Base-by-base conservation (phyloP, 768 basidiomycete genomes). In the Podaxis sp. region DNA sequence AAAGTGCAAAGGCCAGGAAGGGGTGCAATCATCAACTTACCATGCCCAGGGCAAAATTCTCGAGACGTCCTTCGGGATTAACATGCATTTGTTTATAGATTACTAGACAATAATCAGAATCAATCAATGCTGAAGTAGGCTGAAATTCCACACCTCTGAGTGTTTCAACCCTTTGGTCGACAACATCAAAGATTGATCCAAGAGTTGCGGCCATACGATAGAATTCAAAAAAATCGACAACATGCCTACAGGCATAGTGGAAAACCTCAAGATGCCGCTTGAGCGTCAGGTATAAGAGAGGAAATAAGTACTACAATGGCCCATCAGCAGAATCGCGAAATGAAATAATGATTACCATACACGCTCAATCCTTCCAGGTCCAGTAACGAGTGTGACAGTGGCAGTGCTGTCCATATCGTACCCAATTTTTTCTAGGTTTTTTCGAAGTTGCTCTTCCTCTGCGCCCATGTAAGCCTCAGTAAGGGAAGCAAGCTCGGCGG, bases 1-100 rank as follows among this genome's bases (percentile, higher is more conserved):
- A 19, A 15, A 25, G 15, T 6, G 9, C 13, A 3, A 38, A 47
- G 13, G 4, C 19, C 9, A 40, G 2, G 24, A 15, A 9, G 4
- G 0, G 8, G 24, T 2, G 24, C 24, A 24, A 24, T 24, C 27
- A 19, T 19, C 65, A 72, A 52, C 50, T 55, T 49, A 77, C 76
- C 47, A 78, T 68, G 5, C 77, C 77, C 57, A 78, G 75, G 2
- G 76, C 76, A 47, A 75, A 75, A 53, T 76, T 78, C 12, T 71
- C 73, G 4, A 78, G 65, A 15, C 70, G 71, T 22, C 69, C 67
- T 55, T 74, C 68, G 3, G 76, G 71, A 53, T 78, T 72, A 2
- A 73, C 64, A 36, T 75, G 71, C 0, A 71, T 75, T 59, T 77
- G 74, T 51, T 75, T 77, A 66, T 73, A 77, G 4, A 77, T 67